Base-by-base conservation (phyloP, 108 stramenopile genomes). In the Cyclotella kingstonii region DNA sequence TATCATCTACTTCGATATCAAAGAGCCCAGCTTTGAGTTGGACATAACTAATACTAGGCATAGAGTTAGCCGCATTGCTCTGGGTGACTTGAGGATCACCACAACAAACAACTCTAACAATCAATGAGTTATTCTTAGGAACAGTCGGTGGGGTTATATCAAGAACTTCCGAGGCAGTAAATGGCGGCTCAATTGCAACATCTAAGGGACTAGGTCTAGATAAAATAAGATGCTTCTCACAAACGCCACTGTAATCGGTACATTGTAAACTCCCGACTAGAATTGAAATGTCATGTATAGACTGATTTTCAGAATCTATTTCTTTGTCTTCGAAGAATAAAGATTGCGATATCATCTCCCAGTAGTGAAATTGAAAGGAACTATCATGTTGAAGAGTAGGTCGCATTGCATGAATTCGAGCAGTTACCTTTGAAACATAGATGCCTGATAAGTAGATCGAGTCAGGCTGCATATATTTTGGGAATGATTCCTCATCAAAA, bases 381-480 rank as follows among this genome's bases (percentile, higher is more conserved):
- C 27, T 31, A 44, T 83, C 81, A 23, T 55, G 12, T 17, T 46
- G 15, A 38, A 44, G 46, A 30, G 55, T 36, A 53, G 43, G 71
- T 42, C 36, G 48, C 64, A 91, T 78, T 15, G 85, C 70, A 41
- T 91, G 86, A n/a, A 91, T 44, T 7, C 89, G 75, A 21, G 84
- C 5, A 4, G 55, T 47, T 30, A 85, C 49, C 41, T 84, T 82
- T 9, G 73, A 53, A 4, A 87, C 33, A 53, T 78, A 52, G 9
- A 91, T 31, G 17, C 83, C 84, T 7, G 81, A 30, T 26, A 87
- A 39, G 48, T 84, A 72, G 15, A 85, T 81, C 21, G 77, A 68
- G 68, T 91, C 86, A 57, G 89, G 89, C 57, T 91, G 82, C 85
- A 87, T 86, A 44, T 72, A 84, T 11, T 54, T 34, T 0, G 85